These are phyloP conservation scores for Zizania latifolia DNA, from an alignment of 176 grass and related monocot genomes.

Conservation along the genomic window DNA sequence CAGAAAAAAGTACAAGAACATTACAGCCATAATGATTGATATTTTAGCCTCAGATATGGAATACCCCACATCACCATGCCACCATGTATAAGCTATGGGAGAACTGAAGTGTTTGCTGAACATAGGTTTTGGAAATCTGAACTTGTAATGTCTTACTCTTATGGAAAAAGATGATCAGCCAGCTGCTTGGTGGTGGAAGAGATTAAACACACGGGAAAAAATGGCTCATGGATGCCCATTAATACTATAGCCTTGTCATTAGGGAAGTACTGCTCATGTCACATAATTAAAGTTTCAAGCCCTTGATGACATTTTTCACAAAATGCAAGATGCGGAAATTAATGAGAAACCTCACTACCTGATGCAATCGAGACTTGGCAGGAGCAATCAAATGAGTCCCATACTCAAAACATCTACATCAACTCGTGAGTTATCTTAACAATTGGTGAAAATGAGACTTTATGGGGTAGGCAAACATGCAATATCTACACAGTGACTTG, in stretches of 20 bases:
- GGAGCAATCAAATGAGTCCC: neutral
- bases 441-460: neutral
- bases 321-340: neutral
- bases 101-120: neutral
- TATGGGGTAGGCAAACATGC: neutral
- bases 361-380: neutral
- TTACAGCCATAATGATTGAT: too few species aligned
- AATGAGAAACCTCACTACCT: neutral
- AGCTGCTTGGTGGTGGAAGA: neutral
- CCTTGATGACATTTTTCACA: neutral
- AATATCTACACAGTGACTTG: neutral
- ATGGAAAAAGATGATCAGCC: neutral
- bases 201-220: neutral
- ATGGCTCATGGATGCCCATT: neutral
- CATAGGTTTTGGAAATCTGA: neutral
- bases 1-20: too few species aligned
- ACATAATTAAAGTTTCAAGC: neutral
- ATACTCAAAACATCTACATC: neutral
- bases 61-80: neutral
- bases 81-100: neutral
- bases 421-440: neutral
- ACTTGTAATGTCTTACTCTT: neutral
- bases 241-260: neutral
- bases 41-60: neutral
- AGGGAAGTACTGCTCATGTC: neutral